phyloP scores from a whole-genome alignment of 2,329 filamentous ascomycete species.

The Phaeosphaeria sp. region DNA sequence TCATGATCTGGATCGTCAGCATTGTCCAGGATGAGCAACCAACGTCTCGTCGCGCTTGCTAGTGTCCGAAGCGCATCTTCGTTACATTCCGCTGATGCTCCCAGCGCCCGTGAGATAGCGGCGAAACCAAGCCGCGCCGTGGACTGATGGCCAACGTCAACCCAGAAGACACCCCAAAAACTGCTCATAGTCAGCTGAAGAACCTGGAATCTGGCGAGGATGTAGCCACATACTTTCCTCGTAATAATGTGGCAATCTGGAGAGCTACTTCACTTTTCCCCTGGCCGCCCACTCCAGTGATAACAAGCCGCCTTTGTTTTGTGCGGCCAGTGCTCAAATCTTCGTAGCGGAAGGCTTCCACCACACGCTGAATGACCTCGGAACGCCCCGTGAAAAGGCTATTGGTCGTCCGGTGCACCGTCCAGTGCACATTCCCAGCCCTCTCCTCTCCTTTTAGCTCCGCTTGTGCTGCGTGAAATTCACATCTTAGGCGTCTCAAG shows the following conservation, averaged over 20 bases:
- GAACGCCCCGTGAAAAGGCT: background rate
- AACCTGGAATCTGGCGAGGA: background rate
- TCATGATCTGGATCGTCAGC: slow-evolving; percentile 25
- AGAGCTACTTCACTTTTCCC: slow-evolving; percentile 46
- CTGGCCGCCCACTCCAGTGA: slow-evolving; percentile 36
- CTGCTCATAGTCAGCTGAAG: slow-evolving; percentile 18
- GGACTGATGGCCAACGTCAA: slow-evolving; percentile 30
- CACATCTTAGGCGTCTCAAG: background rate
- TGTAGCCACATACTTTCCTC: slow-evolving; percentile 20
- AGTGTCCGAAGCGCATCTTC: slow-evolving; percentile 20
- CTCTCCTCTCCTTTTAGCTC: background rate
- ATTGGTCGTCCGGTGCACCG: too few species aligned
- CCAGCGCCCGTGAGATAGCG: slow-evolving; percentile 25
- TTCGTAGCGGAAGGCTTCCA: background rate
- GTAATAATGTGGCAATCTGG: slow-evolving; percentile 28
- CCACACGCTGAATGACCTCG: background rate
- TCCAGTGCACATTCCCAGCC: background rate
- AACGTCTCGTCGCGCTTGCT: slow-evolving; percentile 15
- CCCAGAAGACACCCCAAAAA: slow-evolving; percentile 44
- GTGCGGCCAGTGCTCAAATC: background rate
- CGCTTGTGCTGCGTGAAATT: background rate
- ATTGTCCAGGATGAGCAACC: slow-evolving; percentile 35
- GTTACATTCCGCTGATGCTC: slow-evolving; percentile 13
- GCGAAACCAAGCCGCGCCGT: slow-evolving; percentile 32
- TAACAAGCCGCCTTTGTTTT: slow-evolving; percentile 21